Evolutionary conservation across 495 filamentous ascomycete genomes (phyloP), one percentile per base, ranked within the genome.

Genomic region (Penicillium soppii): DNA sequence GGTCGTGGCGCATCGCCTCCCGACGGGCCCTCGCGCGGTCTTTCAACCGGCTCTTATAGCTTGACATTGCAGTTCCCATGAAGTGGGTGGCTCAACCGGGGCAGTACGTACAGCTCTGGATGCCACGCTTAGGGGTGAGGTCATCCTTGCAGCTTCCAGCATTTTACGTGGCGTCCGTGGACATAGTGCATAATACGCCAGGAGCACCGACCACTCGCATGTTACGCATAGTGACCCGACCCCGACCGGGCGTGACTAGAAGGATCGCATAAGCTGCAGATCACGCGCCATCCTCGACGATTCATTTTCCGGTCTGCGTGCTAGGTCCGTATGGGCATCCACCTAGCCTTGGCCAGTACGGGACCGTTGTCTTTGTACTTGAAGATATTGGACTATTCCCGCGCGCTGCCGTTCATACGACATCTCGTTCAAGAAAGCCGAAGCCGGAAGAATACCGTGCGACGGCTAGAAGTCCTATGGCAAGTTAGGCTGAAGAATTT

Each of bases 81-180:
- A 15, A 32, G 7, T 40, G 50, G 42, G 25, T 4, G 10, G 32
- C 23, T 21, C 50, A 27, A 8, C 42, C 42, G 19, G 50, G 50
- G 20, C 33, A 53, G 42, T 46, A 53, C 33, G 42, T 53, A 40
- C 42, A 53, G 16, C 41, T 53, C n/a, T 46, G 42, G 50, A 29
- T 37, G 38, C 42, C 50, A 17, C 25, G 41, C 40, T 26, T n/a
- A 27, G 50, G 50, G 10, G 9, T 23, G 9, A 16, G 50, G 7
- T 26, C 42, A 23, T 53, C 7, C 33, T 25, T 46, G 25, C 42
- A 46, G 19, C 50, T 52, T 45, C 32, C 33, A 2, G 27, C 21
- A 27, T 40, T 52, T 16, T 52, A 52, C 12, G 50, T 52, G 40
- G 50, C 42, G 10, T 38, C 30, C 17, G 33, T 39, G 20, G 32